phyloP scores from a whole-genome alignment of 2,329 filamentous ascomycete species.

The Aspergillus piperis region DNA sequence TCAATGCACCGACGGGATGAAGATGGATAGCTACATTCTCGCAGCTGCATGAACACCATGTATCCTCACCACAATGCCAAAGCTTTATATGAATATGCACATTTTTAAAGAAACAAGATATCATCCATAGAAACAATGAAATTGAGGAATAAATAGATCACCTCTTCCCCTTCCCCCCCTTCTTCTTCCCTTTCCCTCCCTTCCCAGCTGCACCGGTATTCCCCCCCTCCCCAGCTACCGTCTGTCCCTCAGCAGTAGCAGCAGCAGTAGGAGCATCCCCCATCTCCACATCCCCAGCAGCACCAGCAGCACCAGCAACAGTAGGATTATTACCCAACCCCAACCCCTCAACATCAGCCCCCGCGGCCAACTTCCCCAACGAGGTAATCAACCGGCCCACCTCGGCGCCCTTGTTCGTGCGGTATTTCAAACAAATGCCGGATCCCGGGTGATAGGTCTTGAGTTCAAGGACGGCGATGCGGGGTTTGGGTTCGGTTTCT shows the following conservation, averaged over 20 bases:
- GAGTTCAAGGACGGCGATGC: slow-evolving; percentile 71
- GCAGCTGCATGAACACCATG: not conserved
- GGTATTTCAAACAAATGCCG: slow-evolving; percentile 85
- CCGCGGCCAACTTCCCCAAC: slow-evolving; percentile 72
- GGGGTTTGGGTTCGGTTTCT: slow-evolving; percentile 24
- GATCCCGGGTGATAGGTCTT: slow-evolving; percentile 86
- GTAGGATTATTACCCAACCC: slow-evolving; percentile 31
- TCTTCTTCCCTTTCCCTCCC: slow-evolving; percentile 52
- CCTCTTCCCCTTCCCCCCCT: slow-evolving; percentile 73
- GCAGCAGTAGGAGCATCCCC: slow-evolving; percentile 26
- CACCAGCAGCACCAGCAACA: slow-evolving; percentile 20
- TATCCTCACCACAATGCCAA: not conserved
- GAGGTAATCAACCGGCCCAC: slow-evolving; percentile 78
- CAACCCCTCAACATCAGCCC: slow-evolving; percentile 63
- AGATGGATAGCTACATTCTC: no score
- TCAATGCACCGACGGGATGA: no score
- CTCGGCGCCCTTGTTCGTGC: slow-evolving; percentile 86
- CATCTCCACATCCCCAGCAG: slow-evolving; percentile 35
- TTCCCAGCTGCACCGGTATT: slow-evolving; percentile 22
- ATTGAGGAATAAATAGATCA: slow-evolving; percentile 39
- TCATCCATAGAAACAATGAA: no score
- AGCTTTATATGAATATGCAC: not conserved
- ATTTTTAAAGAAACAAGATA: not conserved
- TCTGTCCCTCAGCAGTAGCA: slow-evolving; percentile 18
- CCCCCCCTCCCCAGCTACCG: slow-evolving; percentile 29